These are phyloP conservation scores for Calocybe gangraenosa DNA, from an alignment of 768 basidiomycete species.

Conservation along the genomic window DNA sequence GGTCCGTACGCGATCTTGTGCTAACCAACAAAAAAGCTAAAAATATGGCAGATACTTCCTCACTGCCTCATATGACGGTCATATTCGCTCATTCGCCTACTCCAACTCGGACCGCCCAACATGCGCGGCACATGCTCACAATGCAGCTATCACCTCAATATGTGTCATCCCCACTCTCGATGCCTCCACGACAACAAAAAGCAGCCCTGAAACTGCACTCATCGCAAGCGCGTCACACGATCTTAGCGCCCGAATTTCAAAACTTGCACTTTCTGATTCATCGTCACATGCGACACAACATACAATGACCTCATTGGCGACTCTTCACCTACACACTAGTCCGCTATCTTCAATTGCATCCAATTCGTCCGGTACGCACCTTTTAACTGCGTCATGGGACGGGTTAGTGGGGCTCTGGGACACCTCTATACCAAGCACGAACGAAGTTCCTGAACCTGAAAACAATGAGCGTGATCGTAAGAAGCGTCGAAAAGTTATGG, in stretches of 20 bases:
- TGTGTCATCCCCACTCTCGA: slow-evolving; percentile 42
- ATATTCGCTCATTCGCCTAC: slow-evolving; percentile 69
- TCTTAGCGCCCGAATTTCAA: slow-evolving; percentile 59
- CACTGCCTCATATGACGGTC: slow-evolving; percentile 80
- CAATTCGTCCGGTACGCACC: slow-evolving; percentile 48
- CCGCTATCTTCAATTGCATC: slow-evolving; percentile 71
- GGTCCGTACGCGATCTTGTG: slow-evolving; percentile 31
- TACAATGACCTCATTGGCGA: slow-evolving; percentile 45
- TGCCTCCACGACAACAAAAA: slow-evolving; percentile 24
- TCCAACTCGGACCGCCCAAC: slow-evolving; percentile 45
- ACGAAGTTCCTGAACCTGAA: slow-evolving; percentile 55
- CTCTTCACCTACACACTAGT: slow-evolving; percentile 79
- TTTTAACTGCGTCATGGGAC: slow-evolving; percentile 90
- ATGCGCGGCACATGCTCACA: slow-evolving; percentile 47
- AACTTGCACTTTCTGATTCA: slow-evolving; percentile 26
- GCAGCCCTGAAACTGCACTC: slow-evolving; percentile 14
- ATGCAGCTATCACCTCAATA: slow-evolving; percentile 65
- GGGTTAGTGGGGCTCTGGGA: slow-evolving; percentile 81
- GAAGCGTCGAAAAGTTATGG: slow-evolving; percentile 65
- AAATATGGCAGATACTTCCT: slow-evolving; percentile 54
- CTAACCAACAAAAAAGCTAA: slow-evolving; percentile 1
- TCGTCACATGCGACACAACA: slow-evolving; percentile 16
- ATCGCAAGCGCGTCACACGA: slow-evolving; percentile 79
- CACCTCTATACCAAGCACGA: slow-evolving; percentile 50
- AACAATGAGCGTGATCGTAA: slow-evolving; percentile 35